A percentile compares a stretch with the other conserved stretches of the same genome.
Conservation (phyloP, 371 early-diverging fungal genomes). For the Mucor circinelloides region DNA sequence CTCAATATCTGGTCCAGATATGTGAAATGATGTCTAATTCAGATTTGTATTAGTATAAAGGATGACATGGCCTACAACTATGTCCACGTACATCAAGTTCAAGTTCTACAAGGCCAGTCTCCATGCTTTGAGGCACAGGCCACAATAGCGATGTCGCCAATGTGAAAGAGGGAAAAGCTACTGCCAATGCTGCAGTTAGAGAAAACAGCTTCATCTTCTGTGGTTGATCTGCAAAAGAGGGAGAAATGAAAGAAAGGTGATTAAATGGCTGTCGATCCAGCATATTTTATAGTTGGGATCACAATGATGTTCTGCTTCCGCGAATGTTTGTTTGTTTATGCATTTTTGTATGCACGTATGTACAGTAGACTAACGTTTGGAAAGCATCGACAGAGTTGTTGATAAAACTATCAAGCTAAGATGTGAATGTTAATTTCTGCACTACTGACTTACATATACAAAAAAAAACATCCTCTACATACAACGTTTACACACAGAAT, state of each 20-base stretch:
- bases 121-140: constrained; percentile 18
- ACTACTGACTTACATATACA: not conserved
- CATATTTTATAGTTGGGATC: not conserved
- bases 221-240: not conserved
- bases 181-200: not conserved
- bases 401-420: not conserved
- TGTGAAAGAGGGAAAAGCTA: constrained; percentile 9
- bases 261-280: not conserved
- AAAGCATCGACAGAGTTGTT: not conserved
- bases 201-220: not conserved
- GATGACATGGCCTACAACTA: not conserved
- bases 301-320: not conserved
- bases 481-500: not conserved
- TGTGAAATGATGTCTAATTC: constrained; percentile 5
- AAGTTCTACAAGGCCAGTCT: constrained; percentile 5
- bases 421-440: not conserved
- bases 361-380: not conserved
- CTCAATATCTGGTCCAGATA: constrained; percentile 2
- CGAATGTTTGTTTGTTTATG: not conserved
- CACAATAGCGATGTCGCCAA: constrained; percentile 14
- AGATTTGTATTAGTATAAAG: not conserved
- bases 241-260: not conserved
- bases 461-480: not conserved
- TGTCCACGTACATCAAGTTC: constrained; percentile 14
- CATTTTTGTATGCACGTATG: not conserved